A percentile compares a stretch with the other conserved stretches of the same genome.
These are phyloP conservation scores for Naematelia aurantialba DNA, from an alignment of 768 basidiomycete genomes.

Conservation along the genomic window DNA sequence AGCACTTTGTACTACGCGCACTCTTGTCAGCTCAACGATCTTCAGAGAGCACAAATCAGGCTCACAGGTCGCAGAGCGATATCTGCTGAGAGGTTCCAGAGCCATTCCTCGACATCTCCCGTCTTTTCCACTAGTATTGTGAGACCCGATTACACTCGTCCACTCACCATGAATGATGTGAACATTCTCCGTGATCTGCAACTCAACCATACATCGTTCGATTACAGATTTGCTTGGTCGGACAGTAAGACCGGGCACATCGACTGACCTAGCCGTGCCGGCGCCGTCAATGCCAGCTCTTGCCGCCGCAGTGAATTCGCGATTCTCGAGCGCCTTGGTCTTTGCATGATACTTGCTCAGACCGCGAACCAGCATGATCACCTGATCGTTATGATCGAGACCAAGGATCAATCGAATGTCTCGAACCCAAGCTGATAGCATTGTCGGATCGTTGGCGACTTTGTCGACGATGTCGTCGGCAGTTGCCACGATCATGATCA, in stretches of 20 bases:
- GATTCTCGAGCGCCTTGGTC: constrained; percentile 32
- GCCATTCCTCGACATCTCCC: constrained; percentile 46
- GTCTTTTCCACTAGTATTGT: constrained; percentile 42
- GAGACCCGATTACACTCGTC: neutral
- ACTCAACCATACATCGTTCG: constrained; percentile 42
- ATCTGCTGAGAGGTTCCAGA: constrained; percentile 43
- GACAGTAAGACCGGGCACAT: neutral
- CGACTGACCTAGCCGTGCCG: constrained; percentile 1
- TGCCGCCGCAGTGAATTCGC: constrained; percentile 34
- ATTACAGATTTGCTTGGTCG: constrained; percentile 29
- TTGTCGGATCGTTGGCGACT: constrained; percentile 11
- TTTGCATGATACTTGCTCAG: constrained; percentile 40
- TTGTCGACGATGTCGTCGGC: constrained; percentile 40
- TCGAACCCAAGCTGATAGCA: constrained; percentile 23
- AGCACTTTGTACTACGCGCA: constrained; percentile 39
- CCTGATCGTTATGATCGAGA: constrained; percentile 16
- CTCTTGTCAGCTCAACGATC: neutral
- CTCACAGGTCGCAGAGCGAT: constrained; percentile 45
- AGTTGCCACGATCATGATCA: constrained; percentile 31
- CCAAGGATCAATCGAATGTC: constrained; percentile 26
- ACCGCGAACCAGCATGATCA: constrained; percentile 46
- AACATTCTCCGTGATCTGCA: constrained; percentile 41
- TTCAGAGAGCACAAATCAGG: neutral
- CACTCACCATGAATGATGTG: constrained; percentile 45
- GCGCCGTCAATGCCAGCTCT: constrained; percentile 28